Base-by-base conservation (phyloP, 75 land plant genomes). In the Cryptomeria japonica region DNA sequence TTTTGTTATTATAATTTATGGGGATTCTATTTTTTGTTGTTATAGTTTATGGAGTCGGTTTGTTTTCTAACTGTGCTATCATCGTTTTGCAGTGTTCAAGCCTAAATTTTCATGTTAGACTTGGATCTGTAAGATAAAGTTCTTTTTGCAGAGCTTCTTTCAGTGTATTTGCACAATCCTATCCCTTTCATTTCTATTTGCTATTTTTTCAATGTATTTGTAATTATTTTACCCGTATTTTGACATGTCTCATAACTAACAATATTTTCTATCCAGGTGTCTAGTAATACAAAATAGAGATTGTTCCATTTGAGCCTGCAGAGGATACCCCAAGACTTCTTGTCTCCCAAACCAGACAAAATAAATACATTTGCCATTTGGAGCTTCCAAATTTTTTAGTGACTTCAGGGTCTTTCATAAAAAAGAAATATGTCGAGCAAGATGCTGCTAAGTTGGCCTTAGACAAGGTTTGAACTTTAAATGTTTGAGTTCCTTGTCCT, bases 351-450 rank as follows among this genome's bases (percentile, higher is more conserved):
- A 91, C 89, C 78, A 90, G 78, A 2, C 92, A 90, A 22, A 83
- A 85, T 64, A 87, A 89, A n/a, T 95, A 85, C 38, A 89, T 92
- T 16, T 95, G 94, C 87, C 61, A 34, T 68, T 87, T 95, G 90
- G 88, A 93, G 82, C 92, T 95, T 39, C 96, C 93, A 37, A 94
- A 93, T 6, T 55, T 93, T 39, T 79, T 88, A 85, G 94, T 95
- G 88, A 77, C 88, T 64, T 95, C 96, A 18, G 94, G 85, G 25
- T n/a, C 77, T 2, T 95, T 88, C 34, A 91, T 87, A 28, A 91
- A 80, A 51, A 95, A 95, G 86, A 95, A 90, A 47, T 94, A 95
- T 73, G 96, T 94, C 37, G 96, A 95, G 72, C 96, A 95, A 79
- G 88, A 93, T 90, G 96, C 96, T 90, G 91, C 96, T 14, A 86